Conservation (phyloP, 2,329 filamentous ascomycete genomes). For the Rhynchosporium graminicola region DNA sequence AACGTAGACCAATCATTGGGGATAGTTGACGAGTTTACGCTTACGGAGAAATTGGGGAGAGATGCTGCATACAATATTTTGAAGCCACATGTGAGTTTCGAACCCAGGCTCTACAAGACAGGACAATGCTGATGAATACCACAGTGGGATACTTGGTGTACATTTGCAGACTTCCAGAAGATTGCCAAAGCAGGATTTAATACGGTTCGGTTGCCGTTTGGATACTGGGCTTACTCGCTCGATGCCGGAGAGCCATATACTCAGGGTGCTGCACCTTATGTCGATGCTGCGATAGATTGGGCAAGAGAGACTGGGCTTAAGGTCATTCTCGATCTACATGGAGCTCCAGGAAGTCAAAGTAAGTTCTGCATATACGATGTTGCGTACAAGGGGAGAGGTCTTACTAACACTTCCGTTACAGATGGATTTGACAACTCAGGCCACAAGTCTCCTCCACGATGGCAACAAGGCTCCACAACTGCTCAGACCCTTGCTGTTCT, state of each 20-base stretch:
- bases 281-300: conserved; percentile 59
- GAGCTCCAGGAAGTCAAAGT: conserved; percentile 55
- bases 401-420: too few species aligned
- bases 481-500: conserved; percentile 56
- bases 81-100: conserved; percentile 46
- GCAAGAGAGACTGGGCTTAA: conserved; percentile 53
- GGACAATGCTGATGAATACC: conserved; percentile 12
- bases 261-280: conserved; percentile 51
- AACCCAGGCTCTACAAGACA: conserved; percentile 37
- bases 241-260: conserved; percentile 52
- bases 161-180: conserved; percentile 52
- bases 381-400: too few species aligned
- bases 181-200: conserved; percentile 60
- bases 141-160: conserved; percentile 40
- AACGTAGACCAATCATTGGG: conserved; percentile 39
- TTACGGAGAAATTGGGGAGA: conserved; percentile 48
- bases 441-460: conserved; percentile 46
- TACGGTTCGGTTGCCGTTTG: conserved; percentile 58
- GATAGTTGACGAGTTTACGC: conserved; percentile 40
- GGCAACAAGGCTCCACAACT: conserved; percentile 50
- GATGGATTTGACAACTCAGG: conserved; percentile 64
- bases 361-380: too few species aligned
- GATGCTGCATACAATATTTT: conserved; percentile 52
- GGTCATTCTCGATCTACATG: conserved; percentile 61
- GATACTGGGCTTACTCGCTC: conserved; percentile 60